Conservation (phyloP, 805 yeast species). For the Candida alai region DNA sequence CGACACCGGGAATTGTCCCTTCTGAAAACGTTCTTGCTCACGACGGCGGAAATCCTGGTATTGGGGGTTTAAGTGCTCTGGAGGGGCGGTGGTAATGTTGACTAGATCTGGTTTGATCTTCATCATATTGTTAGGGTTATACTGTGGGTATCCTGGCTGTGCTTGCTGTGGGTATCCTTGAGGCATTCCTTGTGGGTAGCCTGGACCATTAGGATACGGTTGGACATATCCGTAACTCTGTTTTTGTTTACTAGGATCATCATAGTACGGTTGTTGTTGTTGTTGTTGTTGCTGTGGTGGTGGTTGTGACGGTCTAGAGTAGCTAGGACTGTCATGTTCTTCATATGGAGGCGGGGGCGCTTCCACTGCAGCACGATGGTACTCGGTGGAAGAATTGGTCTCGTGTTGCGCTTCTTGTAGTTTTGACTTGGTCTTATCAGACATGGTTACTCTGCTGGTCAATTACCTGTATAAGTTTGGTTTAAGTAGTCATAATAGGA, state of each 20-base stretch:
- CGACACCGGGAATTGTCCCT: conserved; percentile 27
- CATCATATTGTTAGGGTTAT: conserved; percentile 24
- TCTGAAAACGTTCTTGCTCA: conserved; percentile 27
- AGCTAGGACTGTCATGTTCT: conserved; percentile 2
- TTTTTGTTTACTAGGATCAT: conserved; percentile 4
- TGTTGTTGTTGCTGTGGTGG: conserved; percentile 5
- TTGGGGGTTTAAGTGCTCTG: conserved; percentile 33
- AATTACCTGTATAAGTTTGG: conserved; percentile 1
- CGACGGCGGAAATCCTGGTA: conserved; percentile 29
- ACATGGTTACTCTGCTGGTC: conserved; percentile 1
- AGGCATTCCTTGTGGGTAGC: conserved; percentile 4
- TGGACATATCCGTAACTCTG: conserved; percentile 3
- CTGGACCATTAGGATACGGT: not conserved
- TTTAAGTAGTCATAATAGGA: no score
- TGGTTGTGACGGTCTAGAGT: not conserved
- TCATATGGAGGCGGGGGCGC: conserved; percentile 12
- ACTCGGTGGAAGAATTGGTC: no score
- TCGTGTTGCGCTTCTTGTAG: conserved; percentile 5
- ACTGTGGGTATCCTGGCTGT: conserved; percentile 5
- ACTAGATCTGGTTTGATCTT: conserved; percentile 28
- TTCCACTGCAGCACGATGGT: conserved; percentile 5
- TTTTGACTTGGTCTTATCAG: conserved; percentile 9
- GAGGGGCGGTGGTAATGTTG: conserved; percentile 36
- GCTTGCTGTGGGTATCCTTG: conserved; percentile 4
- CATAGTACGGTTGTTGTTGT: conserved; percentile 4